Conservation (phyloP, 2,329 filamentous ascomycete genomes). For the Celoporthe dispersa region DNA sequence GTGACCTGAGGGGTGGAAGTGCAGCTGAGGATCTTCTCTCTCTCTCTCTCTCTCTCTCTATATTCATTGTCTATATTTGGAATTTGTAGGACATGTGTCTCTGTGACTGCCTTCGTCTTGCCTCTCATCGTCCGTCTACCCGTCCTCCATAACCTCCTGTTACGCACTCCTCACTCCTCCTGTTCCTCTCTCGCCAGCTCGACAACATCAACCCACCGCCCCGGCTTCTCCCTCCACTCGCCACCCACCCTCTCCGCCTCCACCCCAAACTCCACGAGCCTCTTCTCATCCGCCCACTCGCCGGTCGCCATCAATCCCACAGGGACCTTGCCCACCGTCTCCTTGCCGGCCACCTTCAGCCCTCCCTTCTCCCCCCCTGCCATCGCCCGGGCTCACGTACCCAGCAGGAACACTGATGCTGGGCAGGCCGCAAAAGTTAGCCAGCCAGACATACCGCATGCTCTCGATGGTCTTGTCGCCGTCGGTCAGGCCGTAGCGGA, state of each 20-base stretch:
- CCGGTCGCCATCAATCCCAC: slow-evolving; percentile 60
- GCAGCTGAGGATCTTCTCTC: background rate
- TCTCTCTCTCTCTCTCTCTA: background rate
- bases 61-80: slow-evolving; percentile 6
- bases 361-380: slow-evolving; percentile 30
- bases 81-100: background rate
- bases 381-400: slow-evolving; percentile 45
- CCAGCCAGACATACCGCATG: slow-evolving; percentile 57
- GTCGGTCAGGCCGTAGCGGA: slow-evolving; percentile 49
- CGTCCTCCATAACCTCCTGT: background rate
- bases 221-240: slow-evolving; percentile 41
- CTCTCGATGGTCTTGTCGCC: slow-evolving; percentile 50
- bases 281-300: slow-evolving; percentile 58
- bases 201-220: slow-evolving; percentile 52
- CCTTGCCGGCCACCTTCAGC: slow-evolving; percentile 38
- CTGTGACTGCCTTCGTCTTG: background rate
- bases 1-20: slow-evolving; percentile 20
- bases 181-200: slow-evolving; percentile 39
- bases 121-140: slow-evolving; percentile 5
- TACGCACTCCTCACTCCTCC: slow-evolving; percentile 29
- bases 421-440: slow-evolving; percentile 55
- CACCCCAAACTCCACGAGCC: slow-evolving; percentile 52
- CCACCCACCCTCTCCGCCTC: slow-evolving; percentile 48
- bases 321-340: slow-evolving; percentile 48
- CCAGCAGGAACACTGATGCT: slow-evolving; percentile 51